phyloP scores from a whole-genome alignment of 2,329 filamentous ascomycete species.

The Neonectria magnoliae region DNA sequence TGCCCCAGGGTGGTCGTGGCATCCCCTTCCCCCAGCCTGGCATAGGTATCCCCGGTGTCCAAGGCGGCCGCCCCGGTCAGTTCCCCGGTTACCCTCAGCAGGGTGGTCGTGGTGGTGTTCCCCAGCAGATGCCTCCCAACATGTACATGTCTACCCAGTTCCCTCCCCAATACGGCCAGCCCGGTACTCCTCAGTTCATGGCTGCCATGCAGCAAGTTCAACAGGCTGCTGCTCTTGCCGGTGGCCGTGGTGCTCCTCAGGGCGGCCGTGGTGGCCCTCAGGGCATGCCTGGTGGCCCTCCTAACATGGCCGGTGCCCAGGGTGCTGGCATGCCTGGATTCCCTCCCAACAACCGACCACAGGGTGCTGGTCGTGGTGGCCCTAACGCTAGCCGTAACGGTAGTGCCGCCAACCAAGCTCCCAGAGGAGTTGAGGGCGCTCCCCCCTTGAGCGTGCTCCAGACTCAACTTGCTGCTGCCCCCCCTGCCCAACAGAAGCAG shows the following conservation, averaged over 20 bases:
- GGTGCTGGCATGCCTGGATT: constrained; percentile 65
- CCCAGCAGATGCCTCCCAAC: constrained; percentile 87
- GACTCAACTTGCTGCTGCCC: constrained; percentile 65
- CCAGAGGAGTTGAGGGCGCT: constrained; percentile 53
- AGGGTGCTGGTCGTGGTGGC: constrained; percentile 60
- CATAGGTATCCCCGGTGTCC: constrained; percentile 75
- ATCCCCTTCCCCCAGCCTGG: constrained; percentile 73
- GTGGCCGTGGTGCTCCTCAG: constrained; percentile 71
- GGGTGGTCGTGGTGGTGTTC: constrained; percentile 86
- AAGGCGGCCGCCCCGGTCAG: constrained; percentile 84
- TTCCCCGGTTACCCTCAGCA: constrained; percentile 88
- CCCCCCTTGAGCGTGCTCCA: constrained; percentile 58
- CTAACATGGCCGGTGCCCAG: constrained; percentile 64
- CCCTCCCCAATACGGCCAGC: constrained; percentile 82
- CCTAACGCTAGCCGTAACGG: constrained; percentile 54
- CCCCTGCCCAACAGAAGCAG: constrained; percentile 92
- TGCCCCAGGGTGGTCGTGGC: constrained; percentile 71
- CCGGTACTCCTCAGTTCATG: constrained; percentile 81
- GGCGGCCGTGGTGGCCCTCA: constrained; percentile 70
- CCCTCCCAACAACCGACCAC: constrained; percentile 65
- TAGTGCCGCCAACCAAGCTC: constrained; percentile 59
- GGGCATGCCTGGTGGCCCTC: constrained; percentile 77
- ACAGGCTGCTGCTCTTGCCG: constrained; percentile 66
- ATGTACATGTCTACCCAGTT: constrained; percentile 86
- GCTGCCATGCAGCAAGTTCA: constrained; percentile 84